Evolutionary conservation across 2,329 filamentous ascomycete genomes (phyloP), one percentile per base, ranked within the genome.

Genomic region (Aspergillus neoniger): DNA sequence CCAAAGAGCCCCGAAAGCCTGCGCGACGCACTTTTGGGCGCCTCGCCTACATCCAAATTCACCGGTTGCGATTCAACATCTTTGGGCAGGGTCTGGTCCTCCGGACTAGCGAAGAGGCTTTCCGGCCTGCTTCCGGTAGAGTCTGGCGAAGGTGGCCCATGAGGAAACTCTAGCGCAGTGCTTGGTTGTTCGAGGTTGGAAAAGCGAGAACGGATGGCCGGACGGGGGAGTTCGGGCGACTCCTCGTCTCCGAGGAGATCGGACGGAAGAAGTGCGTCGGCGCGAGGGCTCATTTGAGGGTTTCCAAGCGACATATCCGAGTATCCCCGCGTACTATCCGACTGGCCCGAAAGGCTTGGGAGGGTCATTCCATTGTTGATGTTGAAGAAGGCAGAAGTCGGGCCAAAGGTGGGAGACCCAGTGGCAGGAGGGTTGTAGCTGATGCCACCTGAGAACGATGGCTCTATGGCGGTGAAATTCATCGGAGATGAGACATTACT

Each of bases 231-330:
- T 53, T 76, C 75, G 6, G 74, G 69, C 10, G 76, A 76, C 52
- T 79, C 77, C 62, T 86, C 84, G 67, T 86, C 83, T 4, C 83
- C 83, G 53, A 87, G 81, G 12, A 89, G 77, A 67, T 86, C 85
- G 1, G 86, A 85, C 3, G 86, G 86, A 6, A 89, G 74, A 19
- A 88, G 73, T 25, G 84, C 82, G 63, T 86, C 85, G 15, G 86
- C 86, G 19, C 84, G 82, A 2, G 86, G 86, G 68, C 85, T 88
- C 85, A 88, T 88, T 12, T 85, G 84, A 9, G 83, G 85, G 28
- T 85, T 86, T 41, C 81, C 82, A 38, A 83, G 83, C 59, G 86
- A 70, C 19, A 76, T 74, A 47, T 88, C 86, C 3, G 81, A 74
- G 28, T 88, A 85, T 15, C 81, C 79, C 28, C 82, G 72, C 63